Conservation (phyloP, 768 basidiomycete genomes). For the Suillus americanus region DNA sequence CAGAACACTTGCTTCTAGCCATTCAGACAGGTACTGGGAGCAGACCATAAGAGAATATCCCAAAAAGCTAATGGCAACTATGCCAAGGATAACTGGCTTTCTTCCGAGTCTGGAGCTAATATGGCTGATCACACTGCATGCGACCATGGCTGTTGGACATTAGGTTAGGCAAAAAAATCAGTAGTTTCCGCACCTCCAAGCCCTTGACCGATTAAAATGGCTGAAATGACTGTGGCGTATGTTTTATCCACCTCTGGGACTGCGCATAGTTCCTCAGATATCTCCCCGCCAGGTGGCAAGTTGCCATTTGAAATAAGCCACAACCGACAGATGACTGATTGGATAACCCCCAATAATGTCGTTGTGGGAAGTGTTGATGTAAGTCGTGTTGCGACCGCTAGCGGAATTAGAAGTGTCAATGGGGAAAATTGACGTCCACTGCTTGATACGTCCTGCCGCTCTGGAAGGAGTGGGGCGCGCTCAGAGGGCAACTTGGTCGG, state of each 20-base stretch:
- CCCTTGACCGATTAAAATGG: constrained; percentile 15
- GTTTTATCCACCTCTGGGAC: constrained; percentile 19
- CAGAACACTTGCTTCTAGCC: constrained; percentile 19
- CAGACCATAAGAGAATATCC: constrained; percentile 16
- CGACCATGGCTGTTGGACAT: constrained; percentile 19
- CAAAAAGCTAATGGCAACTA: constrained; percentile 9
- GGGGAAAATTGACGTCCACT: constrained; percentile 9
- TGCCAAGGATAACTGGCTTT: constrained; percentile 19
- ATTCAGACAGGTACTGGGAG: constrained; percentile 16
- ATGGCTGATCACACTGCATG: constrained; percentile 22
- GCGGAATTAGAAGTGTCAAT: constrained; percentile 25
- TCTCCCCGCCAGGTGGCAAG: constrained; percentile 12
- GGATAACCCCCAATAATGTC: constrained; percentile 26
- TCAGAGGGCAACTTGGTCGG: not conserved
- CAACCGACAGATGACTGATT: constrained; percentile 25
- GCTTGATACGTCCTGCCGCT: not conserved
- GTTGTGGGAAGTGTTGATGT: constrained; percentile 23
- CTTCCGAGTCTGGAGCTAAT: constrained; percentile 29
- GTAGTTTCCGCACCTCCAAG: constrained; percentile 19
- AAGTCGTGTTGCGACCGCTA: constrained; percentile 23
- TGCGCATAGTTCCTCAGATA: constrained; percentile 18
- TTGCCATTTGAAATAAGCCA: constrained; percentile 19
- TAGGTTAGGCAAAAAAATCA: not conserved
- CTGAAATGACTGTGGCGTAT: constrained; percentile 22
- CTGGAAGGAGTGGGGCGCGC: not conserved